phyloP scores from a whole-genome alignment of 2,329 filamentous ascomycete species.

The Zarea fungicola region DNA sequence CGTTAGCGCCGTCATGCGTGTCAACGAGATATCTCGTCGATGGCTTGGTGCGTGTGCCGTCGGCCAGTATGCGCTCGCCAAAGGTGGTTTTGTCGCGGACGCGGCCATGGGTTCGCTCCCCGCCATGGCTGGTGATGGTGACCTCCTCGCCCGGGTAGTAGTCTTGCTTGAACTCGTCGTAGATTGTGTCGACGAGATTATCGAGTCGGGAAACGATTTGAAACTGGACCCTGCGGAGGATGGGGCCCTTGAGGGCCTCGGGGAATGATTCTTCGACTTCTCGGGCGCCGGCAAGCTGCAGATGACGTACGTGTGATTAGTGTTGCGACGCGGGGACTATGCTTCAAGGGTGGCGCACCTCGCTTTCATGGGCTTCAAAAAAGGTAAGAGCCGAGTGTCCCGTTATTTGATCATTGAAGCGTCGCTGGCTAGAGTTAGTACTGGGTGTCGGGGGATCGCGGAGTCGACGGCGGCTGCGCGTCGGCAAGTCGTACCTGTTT shows the following conservation, averaged over 20 bases:
- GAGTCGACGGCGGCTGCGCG: too few species aligned
- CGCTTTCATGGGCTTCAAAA: slow-evolving; percentile 86
- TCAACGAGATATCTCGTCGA: slow-evolving; percentile 78
- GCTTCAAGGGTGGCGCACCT: slow-evolving; percentile 54
- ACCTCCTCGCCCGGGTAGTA: slow-evolving; percentile 88
- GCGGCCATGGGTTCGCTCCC: slow-evolving; percentile 64
- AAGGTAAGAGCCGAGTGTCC: slow-evolving; percentile 88
- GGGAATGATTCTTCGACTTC: slow-evolving; percentile 92
- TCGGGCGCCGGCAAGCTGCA: slow-evolving; percentile 68
- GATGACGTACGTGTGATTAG: slow-evolving; percentile 3
- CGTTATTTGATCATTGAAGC: slow-evolving; percentile 94
- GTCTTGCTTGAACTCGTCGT: slow-evolving; percentile 77
- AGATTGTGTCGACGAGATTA: slow-evolving; percentile 64
- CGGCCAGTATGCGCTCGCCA: slow-evolving; percentile 50
- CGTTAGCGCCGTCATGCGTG: slow-evolving; percentile 63
- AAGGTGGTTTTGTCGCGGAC: slow-evolving; percentile 85
- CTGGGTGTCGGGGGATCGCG: not conserved
- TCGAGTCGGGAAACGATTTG: slow-evolving; percentile 86
- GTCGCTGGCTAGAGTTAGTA: slow-evolving; percentile 49
- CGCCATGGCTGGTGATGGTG: slow-evolving; percentile 63
- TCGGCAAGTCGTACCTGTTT: slow-evolving; percentile 64
- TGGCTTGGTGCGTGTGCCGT: slow-evolving; percentile 65
- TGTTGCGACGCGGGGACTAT: not conserved
- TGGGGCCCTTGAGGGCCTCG: slow-evolving; percentile 82
- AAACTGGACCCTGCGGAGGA: slow-evolving; percentile 87